A percentile compares a stretch with the other conserved stretches of the same genome.
phyloP scores from a whole-genome alignment of 116 monocot genomes.

The Papilionanthe hybrid region DNA sequence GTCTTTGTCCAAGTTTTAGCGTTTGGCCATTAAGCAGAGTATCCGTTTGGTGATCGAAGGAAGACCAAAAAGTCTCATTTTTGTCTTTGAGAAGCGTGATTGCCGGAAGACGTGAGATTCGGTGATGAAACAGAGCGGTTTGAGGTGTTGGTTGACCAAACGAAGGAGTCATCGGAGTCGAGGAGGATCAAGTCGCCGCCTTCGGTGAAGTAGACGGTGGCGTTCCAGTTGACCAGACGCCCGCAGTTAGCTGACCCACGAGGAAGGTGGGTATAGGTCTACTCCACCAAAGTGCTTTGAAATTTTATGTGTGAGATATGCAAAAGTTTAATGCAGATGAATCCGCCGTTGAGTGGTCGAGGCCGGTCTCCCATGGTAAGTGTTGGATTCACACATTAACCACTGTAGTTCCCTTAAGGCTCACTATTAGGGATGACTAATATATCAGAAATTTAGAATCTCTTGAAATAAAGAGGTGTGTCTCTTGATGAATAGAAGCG shows the following conservation, averaged over 20 bases:
- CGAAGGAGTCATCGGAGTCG: slow-evolving; percentile 17
- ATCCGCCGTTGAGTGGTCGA: too few relatives aligned
- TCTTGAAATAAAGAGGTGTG: too few relatives aligned
- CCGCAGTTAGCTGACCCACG: slow-evolving; percentile 34
- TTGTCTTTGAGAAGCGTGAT: slow-evolving; percentile 21
- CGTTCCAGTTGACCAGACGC: slow-evolving; percentile 15
- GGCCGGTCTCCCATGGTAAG: too few relatives aligned
- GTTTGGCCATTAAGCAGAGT: slow-evolving; percentile 28
- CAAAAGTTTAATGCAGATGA: too few relatives aligned
- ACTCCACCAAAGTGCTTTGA: too few relatives aligned
- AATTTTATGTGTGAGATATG: too few relatives aligned
- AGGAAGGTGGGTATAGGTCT: neutral
- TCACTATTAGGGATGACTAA: too few relatives aligned
- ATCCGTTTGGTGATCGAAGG: slow-evolving; percentile 47
- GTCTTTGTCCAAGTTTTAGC: slow-evolving; percentile 19
- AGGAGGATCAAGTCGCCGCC: slow-evolving; percentile 22
- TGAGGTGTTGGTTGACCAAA: slow-evolving; percentile 31
- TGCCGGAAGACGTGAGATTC: slow-evolving; percentile 14
- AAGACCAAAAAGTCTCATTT: slow-evolving; percentile 23
- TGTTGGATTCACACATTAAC: too few relatives aligned
- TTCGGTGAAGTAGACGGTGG: slow-evolving; percentile 19
- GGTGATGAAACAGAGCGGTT: slow-evolving; percentile 9
- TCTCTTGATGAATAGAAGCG: too few relatives aligned
- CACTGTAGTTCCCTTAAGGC: too few relatives aligned
- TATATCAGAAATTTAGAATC: too few relatives aligned